Base-by-base conservation (phyloP, 1,284 basidiomycete genomes). In the Ustilago tritici region DNA sequence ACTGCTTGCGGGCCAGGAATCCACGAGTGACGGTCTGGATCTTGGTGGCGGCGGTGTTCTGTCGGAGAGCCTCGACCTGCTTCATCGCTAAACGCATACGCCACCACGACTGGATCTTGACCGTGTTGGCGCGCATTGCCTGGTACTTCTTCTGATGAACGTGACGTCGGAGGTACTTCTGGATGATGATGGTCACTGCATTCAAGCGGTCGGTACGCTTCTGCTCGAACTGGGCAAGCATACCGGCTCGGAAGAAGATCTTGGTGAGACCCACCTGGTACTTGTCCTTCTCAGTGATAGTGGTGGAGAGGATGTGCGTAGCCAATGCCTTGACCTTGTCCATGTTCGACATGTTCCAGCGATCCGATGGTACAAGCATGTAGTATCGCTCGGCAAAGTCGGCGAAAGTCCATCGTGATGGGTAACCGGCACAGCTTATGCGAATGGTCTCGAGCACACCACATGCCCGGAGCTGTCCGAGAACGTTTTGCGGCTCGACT, bases 331-430 rank as follows among this genome's bases (percentile, higher is more conserved):
- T 76, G 53, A 79, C 82, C 84, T 94, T 88, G 50, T 92, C 87
- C 23, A 87, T 81, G 23, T 78, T 70, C 12, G 82, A 78, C 82
- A 84, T 83, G 63, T 88, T 87, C 95, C 96, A 98, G 76, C 93
- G 90, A 19, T 91, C 89, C 10, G 95, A 97, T 52, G 91, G 89
- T 2, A 97, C 92, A 52, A 99, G 92, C 92, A 98, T 95, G 87
- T 99, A 99, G 87, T 99, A 99, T 62, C 97, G 91, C 86, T 98
- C 95, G n/a, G 95, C 96, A 87, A 99, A 99, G 87, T 99, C 96
- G 83, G 95, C 95, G 82, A 98, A 99, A 1, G 93, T 95, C 97
- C 97, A 99, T 56, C 97, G 90, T n/a, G 94, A 95, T 28, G 97
- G 97, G 87, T 99, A 99, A 41, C 97, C 97, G 47, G 97, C 97